Evolutionary conservation across 2,329 filamentous ascomycete genomes (phyloP).

Genomic region (Drechslera avenae): DNA sequence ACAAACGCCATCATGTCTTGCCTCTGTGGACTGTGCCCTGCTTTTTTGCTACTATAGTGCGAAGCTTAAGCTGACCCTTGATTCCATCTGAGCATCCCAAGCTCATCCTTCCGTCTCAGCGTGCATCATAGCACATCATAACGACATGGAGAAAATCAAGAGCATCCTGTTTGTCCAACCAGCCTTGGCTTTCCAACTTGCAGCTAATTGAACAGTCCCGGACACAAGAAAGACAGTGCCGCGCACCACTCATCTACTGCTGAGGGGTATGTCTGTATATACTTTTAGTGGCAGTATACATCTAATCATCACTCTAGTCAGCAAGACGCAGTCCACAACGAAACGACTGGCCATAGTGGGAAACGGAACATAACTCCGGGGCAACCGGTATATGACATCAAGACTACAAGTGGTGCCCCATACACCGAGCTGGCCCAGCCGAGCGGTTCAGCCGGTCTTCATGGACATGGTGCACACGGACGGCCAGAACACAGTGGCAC

Average conservation of each 20-base stretch:
- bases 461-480: slow-evolving; percentile 5
- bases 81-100: slow-evolving; percentile 5
- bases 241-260: slow-evolving; percentile 26
- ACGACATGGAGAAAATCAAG: slow-evolving; percentile 54
- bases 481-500: slow-evolving; percentile 13
- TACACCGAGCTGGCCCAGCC: slow-evolving; percentile 18
- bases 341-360: slow-evolving; percentile 27
- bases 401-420: slow-evolving; percentile 17
- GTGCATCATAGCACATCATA: slow-evolving; percentile 10
- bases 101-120: slow-evolving; percentile 7
- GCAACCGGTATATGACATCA: slow-evolving; percentile 7
- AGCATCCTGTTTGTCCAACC: slow-evolving; percentile 47
- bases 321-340: slow-evolving; percentile 37
- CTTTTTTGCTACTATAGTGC: slow-evolving; percentile 19
- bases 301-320: slow-evolving; percentile 16
- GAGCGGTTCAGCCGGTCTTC: slow-evolving; percentile 5
- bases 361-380: slow-evolving; percentile 6
- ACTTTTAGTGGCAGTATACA: neutral
- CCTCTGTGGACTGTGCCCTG: slow-evolving; percentile 29
- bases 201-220: slow-evolving; percentile 28
- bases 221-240: slow-evolving; percentile 41
- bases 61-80: slow-evolving; percentile 17
- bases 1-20: slow-evolving; percentile 23
- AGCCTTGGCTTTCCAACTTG: slow-evolving; percentile 31
- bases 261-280: slow-evolving; percentile 7